A percentile compares a stretch with the other conserved stretches of the same genome.
These are phyloP conservation scores for Scopulariopsis brevicaulis DNA, from an alignment of 2,329 filamentous ascomycete species.

Conservation along the genomic window DNA sequence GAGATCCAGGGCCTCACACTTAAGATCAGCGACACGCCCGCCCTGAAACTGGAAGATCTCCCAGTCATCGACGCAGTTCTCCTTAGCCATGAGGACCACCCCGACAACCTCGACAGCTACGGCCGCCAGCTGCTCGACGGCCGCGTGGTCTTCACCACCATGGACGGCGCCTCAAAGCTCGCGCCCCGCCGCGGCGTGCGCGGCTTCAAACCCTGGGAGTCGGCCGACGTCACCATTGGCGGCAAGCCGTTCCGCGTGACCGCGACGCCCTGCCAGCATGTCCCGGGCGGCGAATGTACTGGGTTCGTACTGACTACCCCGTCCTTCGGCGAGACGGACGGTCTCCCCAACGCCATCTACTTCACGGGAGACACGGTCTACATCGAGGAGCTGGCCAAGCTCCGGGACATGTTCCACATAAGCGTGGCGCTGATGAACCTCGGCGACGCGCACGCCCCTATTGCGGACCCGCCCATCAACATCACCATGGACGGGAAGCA, in stretches of 20 bases:
- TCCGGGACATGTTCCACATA: conserved; percentile 23
- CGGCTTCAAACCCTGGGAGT: conserved; percentile 27
- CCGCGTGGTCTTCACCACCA: conserved; percentile 31
- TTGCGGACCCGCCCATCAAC: conserved; percentile 14
- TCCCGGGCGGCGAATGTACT: conserved; percentile 29
- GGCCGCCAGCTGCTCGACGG: conserved; percentile 33
- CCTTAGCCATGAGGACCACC: conserved; percentile 37
- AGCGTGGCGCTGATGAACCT: conserved; percentile 26
- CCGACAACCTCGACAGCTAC: conserved; percentile 33
- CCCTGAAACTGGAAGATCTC: conserved; percentile 22
- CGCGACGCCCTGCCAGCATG: conserved; percentile 28
- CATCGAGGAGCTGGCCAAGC: conserved; percentile 22
- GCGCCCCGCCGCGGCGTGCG: conserved; percentile 26
- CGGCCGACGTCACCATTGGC: conserved; percentile 12
- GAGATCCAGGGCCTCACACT: conserved; percentile 15
- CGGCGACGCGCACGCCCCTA: conserved; percentile 16
- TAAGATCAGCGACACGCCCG: conserved; percentile 18
- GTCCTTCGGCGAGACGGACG: conserved; percentile 23
- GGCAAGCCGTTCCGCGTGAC: conserved; percentile 24
- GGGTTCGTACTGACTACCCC: conserved; percentile 28
- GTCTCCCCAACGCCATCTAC: conserved; percentile 31
- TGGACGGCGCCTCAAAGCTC: conserved; percentile 30
- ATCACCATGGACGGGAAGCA: conserved; percentile 33
- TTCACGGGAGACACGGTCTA: conserved; percentile 38
- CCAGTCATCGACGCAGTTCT: conserved; percentile 35